phyloP scores from a whole-genome alignment of 177 flowering plant species.

The Vitis hybrid region DNA sequence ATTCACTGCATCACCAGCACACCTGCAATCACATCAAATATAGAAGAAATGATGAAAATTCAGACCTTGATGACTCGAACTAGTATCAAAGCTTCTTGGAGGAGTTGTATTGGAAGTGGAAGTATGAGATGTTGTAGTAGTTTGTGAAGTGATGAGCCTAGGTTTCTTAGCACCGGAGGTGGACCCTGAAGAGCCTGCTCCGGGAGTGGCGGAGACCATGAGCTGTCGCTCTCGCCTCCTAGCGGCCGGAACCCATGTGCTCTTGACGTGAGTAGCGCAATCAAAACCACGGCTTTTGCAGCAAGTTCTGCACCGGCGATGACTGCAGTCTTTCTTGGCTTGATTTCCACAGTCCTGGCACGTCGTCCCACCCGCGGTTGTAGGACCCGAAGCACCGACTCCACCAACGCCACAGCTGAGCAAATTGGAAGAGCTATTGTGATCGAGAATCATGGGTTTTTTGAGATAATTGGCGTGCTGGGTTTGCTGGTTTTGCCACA shows the following conservation, averaged over 20 bases:
- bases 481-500: conserved; percentile 32
- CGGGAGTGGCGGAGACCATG: conserved; percentile 23
- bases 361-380: conserved; percentile 31
- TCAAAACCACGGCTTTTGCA: conserved; percentile 88
- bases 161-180: conserved; percentile 75
- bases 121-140: conserved; percentile 74
- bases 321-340: conserved; percentile 89
- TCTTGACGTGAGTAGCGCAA: conserved; percentile 88
- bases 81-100: conserved; percentile 85
- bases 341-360: conserved; percentile 98
- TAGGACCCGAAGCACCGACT: conserved; percentile 15
- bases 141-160: conserved; percentile 53
- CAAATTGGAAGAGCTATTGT: conserved; percentile 21
- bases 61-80: conserved; percentile 85
- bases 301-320: conserved; percentile 87
- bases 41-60: not conserved
- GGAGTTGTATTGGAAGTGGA: conserved; percentile 90
- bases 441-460: conserved; percentile 22
- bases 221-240: conserved; percentile 76
- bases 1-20: not conserved
- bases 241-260: conserved; percentile 98
- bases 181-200: conserved; percentile 54
- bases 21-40: too few species aligned
- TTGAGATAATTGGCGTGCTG: conserved; percentile 20
- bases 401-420: conserved; percentile 21